Evolutionary conservation across 176 grass and related monocot species (phyloP).

Genomic region (Secale cereale): DNA sequence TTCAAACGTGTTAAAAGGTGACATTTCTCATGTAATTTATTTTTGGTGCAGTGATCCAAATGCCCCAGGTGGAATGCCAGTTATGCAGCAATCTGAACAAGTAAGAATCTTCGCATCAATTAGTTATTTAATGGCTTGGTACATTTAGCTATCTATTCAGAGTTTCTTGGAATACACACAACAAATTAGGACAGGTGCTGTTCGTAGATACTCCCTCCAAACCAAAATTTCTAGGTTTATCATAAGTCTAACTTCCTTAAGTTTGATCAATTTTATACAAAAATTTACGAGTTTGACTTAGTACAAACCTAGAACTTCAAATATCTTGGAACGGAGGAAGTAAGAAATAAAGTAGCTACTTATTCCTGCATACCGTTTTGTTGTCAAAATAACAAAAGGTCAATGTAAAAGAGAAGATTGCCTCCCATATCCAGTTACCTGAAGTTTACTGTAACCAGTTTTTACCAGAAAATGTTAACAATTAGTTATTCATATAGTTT

Average conservation of each 20-base stretch:
- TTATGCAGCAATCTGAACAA: slow-evolving; percentile 61
- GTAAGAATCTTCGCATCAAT: slow-evolving; percentile 22
- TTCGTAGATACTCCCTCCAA: not conserved
- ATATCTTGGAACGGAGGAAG: too few species aligned
- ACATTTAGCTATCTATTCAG: not conserved
- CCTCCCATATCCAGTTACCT: not conserved
- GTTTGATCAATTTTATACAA: too few species aligned
- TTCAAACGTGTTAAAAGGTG: not conserved
- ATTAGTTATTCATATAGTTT: not conserved
- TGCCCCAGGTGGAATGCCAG: slow-evolving; percentile 73
- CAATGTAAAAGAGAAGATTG: not conserved
- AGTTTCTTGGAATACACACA: not conserved
- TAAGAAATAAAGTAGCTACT: not conserved
- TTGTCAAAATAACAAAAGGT: not conserved
- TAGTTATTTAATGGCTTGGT: not conserved
- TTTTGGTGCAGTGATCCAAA: slow-evolving; percentile 67
- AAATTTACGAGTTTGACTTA: too few species aligned
- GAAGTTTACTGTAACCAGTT: not conserved
- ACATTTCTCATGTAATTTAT: slow-evolving; percentile 10
- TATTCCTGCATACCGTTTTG: not conserved
- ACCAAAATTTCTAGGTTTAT: too few species aligned
- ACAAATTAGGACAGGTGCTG: not conserved
- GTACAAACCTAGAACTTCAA: too few species aligned
- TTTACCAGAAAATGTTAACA: slow-evolving; percentile 4
- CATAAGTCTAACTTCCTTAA: too few species aligned